Base-by-base conservation (phyloP, 1,284 basidiomycete species). In the Phlebopus sp. region DNA sequence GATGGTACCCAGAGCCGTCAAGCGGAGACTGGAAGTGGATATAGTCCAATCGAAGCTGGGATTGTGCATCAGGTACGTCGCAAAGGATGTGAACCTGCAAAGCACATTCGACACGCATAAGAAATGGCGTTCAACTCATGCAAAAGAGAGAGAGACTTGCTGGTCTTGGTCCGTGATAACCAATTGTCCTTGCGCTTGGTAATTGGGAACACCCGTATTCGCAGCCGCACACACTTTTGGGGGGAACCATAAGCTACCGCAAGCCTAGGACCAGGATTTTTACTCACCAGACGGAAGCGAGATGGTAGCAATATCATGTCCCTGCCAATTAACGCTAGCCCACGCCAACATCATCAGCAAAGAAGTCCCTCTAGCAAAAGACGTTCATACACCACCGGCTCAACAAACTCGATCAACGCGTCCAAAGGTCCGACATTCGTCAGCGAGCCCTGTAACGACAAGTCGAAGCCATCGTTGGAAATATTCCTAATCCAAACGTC, bases 221-320 rank as follows among this genome's bases (percentile, higher is more conserved):
- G 86, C 86, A 17, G 77, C 74, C 18, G 84, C 79, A 61, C 87
- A 90, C n/a, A 88, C 82, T 78, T 51, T n/a, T n/a, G n/a, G n/a
- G n/a, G 5, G 38, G 32, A 39, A 41, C 37, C 18, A 21, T 38
- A 30, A 42, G 46, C 14, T n/a, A n/a, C n/a, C n/a, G n/a, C n/a
- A n/a, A n/a, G n/a, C n/a, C n/a, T n/a, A n/a, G n/a, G n/a, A n/a
- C n/a, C n/a, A n/a, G n/a, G n/a, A n/a, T n/a, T n/a, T n/a, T n/a
- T n/a, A 54, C 72, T 44, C 39, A 80, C 80, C 67, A 13, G 83
- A 69, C 39, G 83, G 79, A 27, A 90, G 74, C 5, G 73, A 56
- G 53, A 90, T 84, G 5, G 71, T 69, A 3, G 84, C 88, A 51
- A 90, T 90, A 53, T 81, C 59, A n/a, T 75, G 67, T 4, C 81